phyloP scores from a whole-genome alignment of 1,284 basidiomycete genomes.

The Hortiboletus rubellus region DNA sequence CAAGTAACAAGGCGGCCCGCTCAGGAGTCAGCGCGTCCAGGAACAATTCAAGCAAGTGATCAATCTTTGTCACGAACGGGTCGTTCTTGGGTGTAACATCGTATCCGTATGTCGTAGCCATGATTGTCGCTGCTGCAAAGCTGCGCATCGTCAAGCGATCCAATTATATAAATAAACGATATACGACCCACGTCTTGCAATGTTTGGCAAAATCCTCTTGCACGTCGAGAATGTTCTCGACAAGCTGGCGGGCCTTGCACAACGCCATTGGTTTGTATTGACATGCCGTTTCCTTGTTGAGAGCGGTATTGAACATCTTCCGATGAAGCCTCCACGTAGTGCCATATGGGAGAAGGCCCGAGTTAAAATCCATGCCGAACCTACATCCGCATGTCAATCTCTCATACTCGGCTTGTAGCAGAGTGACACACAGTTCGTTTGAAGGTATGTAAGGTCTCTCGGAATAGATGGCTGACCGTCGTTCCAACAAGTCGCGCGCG shows the following conservation, averaged over 20 bases:
- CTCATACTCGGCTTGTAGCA: neutral
- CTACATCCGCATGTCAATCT: conserved; percentile 15
- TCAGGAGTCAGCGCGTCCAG: conserved; percentile 22
- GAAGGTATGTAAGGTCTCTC: conserved; percentile 36
- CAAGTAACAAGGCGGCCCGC: conserved; percentile 20
- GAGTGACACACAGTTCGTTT: conserved; percentile 21
- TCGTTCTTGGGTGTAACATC: conserved; percentile 25
- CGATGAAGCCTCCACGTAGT: conserved; percentile 27
- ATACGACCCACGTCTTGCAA: conserved; percentile 21
- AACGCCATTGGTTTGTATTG: conserved; percentile 20
- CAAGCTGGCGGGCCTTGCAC: conserved; percentile 24
- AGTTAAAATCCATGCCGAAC: conserved; percentile 34
- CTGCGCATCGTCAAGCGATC: conserved; percentile 13
- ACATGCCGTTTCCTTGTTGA: conserved; percentile 17
- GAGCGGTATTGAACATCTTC: conserved; percentile 21
- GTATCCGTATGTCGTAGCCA: conserved; percentile 30
- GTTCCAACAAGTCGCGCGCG: conserved; percentile 43
- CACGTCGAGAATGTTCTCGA: conserved; percentile 21
- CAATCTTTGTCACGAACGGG: conserved; percentile 26
- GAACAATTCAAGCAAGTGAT: conserved; percentile 17
- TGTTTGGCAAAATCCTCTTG: conserved; percentile 22
- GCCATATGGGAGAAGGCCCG: conserved; percentile 30
- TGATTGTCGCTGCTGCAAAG: conserved; percentile 25
- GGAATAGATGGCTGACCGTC: conserved; percentile 43
- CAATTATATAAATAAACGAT: neutral